Percentiles rank a stretch among this genome's conserved stretches.
Conservation (phyloP, 2,329 filamentous ascomycete species). For the Fusarium lyarnte region DNA sequence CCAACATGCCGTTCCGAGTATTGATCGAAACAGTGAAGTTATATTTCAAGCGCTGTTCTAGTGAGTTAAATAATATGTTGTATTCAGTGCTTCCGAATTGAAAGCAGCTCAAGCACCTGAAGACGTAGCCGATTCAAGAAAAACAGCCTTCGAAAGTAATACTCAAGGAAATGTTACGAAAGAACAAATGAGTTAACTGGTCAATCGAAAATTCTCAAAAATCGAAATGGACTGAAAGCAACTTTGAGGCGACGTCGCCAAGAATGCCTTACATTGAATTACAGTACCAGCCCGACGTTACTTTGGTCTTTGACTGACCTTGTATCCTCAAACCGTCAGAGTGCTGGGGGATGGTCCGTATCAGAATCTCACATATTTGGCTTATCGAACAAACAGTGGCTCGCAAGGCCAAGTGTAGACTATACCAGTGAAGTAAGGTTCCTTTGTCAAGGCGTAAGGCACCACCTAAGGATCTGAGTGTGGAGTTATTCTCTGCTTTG, state of each 20-base stretch:
- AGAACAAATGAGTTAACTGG: not conserved
- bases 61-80: not conserved
- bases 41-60: not conserved
- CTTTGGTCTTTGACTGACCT: not conserved
- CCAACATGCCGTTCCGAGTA: not conserved
- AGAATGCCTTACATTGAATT: not conserved
- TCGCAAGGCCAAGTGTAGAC: not conserved
- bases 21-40: not conserved
- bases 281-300: not conserved
- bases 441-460: slow-evolving; percentile 6
- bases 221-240: not conserved
- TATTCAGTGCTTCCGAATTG: not conserved
- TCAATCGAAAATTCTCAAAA: not conserved
- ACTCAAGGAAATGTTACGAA: not conserved
- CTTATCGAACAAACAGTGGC: not conserved
- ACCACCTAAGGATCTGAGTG: not conserved
- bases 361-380: not conserved
- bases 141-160: not conserved
- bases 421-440: slow-evolving; percentile 8
- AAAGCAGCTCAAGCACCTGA: not conserved
- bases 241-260: not conserved
- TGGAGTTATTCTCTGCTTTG: slow-evolving; percentile 10
- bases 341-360: not conserved
- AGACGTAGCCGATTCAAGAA: not conserved
- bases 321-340: not conserved